Percentiles rank a stretch among this genome's conserved stretches.
phyloP scores from a whole-genome alignment of 495 filamentous ascomycete genomes.

The Pyrenopolyporus hunteri region DNA sequence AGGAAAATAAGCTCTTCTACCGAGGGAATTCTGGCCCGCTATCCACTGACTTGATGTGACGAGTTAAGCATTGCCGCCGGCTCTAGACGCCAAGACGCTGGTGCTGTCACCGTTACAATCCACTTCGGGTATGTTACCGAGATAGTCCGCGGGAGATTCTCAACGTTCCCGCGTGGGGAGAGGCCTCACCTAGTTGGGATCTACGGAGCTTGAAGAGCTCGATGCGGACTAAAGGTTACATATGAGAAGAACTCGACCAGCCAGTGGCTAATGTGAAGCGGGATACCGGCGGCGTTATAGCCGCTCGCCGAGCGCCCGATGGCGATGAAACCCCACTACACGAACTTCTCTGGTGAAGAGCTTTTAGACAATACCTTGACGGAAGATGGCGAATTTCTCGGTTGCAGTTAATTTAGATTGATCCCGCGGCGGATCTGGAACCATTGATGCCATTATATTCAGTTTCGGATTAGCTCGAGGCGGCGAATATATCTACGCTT shows the following conservation, averaged over 20 bases:
- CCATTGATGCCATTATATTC: too few species aligned
- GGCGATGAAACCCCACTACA: conserved; percentile 31
- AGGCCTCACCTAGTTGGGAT: not conserved
- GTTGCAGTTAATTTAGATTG: too few species aligned
- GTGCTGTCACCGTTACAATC: conserved; percentile 31
- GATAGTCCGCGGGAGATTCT: conserved; percentile 26
- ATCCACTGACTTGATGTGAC: conserved; percentile 11
- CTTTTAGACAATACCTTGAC: not conserved
- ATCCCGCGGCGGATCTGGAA: too few species aligned
- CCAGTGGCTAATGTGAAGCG: conserved; percentile 8
- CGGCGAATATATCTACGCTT: too few species aligned
- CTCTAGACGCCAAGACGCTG: conserved; percentile 27
- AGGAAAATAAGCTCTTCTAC: conserved; percentile 24
- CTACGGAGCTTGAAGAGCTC: not conserved
- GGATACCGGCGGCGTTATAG: conserved; percentile 8
- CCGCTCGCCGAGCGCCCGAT: conserved; percentile 15
- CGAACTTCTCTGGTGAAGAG: not conserved
- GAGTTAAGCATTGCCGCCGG: conserved; percentile 18
- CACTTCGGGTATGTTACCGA: conserved; percentile 31
- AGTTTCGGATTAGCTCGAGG: too few species aligned
- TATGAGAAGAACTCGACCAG: not conserved
- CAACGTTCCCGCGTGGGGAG: conserved; percentile 25
- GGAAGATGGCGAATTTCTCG: not conserved
- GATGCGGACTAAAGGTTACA: conserved; percentile 6
- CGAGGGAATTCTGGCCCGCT: conserved; percentile 13